A percentile compares a stretch with the other conserved stretches of the same genome.
phyloP scores from a whole-genome alignment of 441 rosid genomes.

The Corymbia citriodora region DNA sequence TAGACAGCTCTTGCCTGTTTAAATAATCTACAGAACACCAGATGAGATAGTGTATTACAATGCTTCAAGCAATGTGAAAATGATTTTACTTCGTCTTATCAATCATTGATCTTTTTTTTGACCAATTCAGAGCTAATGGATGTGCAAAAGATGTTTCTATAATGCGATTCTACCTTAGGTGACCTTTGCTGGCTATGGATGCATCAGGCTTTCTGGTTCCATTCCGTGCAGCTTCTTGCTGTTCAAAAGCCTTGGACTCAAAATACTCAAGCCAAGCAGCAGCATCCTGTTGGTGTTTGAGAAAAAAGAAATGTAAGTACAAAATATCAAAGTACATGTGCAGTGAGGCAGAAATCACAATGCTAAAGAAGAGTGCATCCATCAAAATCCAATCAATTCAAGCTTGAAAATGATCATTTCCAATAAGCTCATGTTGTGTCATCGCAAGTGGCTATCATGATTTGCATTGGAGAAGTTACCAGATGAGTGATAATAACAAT shows the following conservation, averaged over 20 bases:
- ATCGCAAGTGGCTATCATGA: not conserved
- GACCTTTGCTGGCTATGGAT: conserved; percentile 81
- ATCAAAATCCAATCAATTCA: not conserved
- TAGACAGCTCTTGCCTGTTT: not conserved
- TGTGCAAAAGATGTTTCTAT: not conserved
- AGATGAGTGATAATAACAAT: not conserved
- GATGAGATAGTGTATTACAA: not conserved
- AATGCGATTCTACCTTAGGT: conserved; percentile 40
- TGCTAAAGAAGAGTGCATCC: not conserved
- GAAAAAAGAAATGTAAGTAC: not conserved
- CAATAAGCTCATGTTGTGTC: not conserved
- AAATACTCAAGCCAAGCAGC: conserved; percentile 82
- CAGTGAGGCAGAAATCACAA: not conserved
- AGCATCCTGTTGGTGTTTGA: conserved; percentile 43
- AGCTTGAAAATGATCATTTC: not conserved
- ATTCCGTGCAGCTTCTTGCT: conserved; percentile 78
- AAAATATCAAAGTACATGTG: not conserved
- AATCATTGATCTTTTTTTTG: not conserved
- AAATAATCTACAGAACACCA: not conserved
- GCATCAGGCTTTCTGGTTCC: conserved; percentile 77
- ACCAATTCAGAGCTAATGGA: not conserved
- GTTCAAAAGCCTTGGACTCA: conserved; percentile 74
- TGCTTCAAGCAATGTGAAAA: not conserved
- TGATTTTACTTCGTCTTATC: not conserved
- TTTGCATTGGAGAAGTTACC: not conserved